Base-by-base conservation (phyloP, 768 basidiomycete species). In the Mycena pura region DNA sequence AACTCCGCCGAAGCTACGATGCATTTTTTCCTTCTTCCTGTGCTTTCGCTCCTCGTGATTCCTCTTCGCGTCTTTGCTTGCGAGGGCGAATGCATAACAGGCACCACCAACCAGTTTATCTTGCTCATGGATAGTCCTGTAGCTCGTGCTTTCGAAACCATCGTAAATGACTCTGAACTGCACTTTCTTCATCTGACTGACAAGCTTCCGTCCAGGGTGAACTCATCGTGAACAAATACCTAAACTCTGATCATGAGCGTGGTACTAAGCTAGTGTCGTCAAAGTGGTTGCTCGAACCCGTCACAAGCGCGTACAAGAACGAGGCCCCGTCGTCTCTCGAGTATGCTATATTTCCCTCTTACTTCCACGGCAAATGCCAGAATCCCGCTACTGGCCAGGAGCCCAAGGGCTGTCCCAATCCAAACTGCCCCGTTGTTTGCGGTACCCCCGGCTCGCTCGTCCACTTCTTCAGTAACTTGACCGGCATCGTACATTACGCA, bases 381-480 rank as follows among this genome's bases (percentile, higher is more conserved):
- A 65, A 77, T 22, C 66, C 68, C 27, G 39, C 27, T 7, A 76
- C 83, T 41, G 84, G 85, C 39, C 74, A 79, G 56, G 83, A 89
- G 38, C 91, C 90, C 15, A 51, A 75, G 2, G 91, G 91, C 22
- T 92, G 91, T 66, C 91, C 91, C 9, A 90, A 92, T 65, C 89
- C 90, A 32, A 85, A 92, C 68, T 93, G 91, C 70, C 84, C 89
- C 21, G 83, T 91, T 55, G 84, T 91, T 29, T 92, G 91, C 63
- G 90, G 91, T 68, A 92, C 91, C 6, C 89, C 91, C n/a, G 90
- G 91, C 10, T 92, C 90, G 3, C 73, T 93, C 65, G 82, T 89
- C 10, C 89, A 91, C 74, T 89, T 85, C 75, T 92, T 80, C 73
- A 48, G 76, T 8, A 77, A 66, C 27, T 77, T 92, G 19, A 68